These are phyloP conservation scores for Allodekkera sacchari DNA, from an alignment of 805 yeast genomes.

Conservation along the genomic window DNA sequence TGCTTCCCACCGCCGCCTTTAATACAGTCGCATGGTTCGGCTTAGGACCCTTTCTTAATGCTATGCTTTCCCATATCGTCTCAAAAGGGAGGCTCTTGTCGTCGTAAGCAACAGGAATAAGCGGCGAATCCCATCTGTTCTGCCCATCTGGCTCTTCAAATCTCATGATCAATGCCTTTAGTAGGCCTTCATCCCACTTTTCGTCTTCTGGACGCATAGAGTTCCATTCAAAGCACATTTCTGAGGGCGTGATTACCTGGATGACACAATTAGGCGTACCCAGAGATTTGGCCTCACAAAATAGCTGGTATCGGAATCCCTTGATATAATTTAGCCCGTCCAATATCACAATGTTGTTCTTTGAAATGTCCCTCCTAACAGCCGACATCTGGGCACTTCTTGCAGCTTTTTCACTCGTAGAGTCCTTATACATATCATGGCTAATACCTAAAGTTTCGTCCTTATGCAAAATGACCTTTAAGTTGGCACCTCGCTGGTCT, in stretches of 20 bases:
- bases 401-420: conserved; percentile 69
- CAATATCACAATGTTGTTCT: conserved; percentile 65
- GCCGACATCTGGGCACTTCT: conserved; percentile 85
- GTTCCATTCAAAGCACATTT: conserved; percentile 60
- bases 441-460: conserved; percentile 73
- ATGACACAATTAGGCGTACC: conserved; percentile 78
- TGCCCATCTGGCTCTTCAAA: conserved; percentile 89
- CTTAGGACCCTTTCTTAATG: conserved; percentile 51
- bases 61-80: conserved; percentile 57
- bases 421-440: conserved; percentile 60
- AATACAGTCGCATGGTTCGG: conserved; percentile 82
- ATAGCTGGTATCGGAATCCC: conserved; percentile 90
- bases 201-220: conserved; percentile 20
- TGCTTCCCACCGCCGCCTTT: conserved; percentile 69
- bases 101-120: conserved; percentile 58
- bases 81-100: conserved; percentile 52
- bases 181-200: conserved; percentile 56
- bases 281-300: conserved; percentile 84
- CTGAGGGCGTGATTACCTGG: conserved; percentile 65
- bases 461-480: conserved; percentile 58
- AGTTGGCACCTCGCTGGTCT: conserved; percentile 43
- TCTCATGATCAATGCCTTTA: conserved; percentile 67
- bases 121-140: conserved; percentile 90
- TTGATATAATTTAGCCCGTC: conserved; percentile 87
- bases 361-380: conserved; percentile 70